Evolutionary conservation across 2,329 filamentous ascomycete species (phyloP), one percentile per base, ranked within the genome.

Genomic region (Colletotrichum trifolii): DNA sequence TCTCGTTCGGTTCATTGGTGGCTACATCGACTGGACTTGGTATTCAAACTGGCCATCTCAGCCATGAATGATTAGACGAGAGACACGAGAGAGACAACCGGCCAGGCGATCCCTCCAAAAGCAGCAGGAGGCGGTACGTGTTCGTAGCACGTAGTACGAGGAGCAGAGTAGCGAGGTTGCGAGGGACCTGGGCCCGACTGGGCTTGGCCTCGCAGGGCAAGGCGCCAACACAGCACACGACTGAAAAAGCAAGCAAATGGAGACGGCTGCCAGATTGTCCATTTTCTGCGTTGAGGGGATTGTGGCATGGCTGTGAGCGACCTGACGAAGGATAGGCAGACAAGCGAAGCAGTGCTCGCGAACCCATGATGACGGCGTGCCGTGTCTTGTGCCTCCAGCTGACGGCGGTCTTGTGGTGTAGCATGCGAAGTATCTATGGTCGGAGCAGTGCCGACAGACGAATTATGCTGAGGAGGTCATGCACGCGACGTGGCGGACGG

Each of bases 41-140:
- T 11, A 35, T 11, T 49, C 48, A 39, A 25, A 25, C 15, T 17
- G 33, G 46, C 55, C 9, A 35, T 40, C 33, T 45, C 52, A 54
- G 52, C 55, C 46, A 58, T 45, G 39, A 58, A 50, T 43, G 25
- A 25, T 25, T 25, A 58, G 55, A 46, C 55, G 55, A 58, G 46
- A 58, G 46, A 50, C 55, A 58, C 15, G 46, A 58, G 38, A 58
- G 38, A 50, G 38, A 50, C 46, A 58, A 33, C 54, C 54, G 48
- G 35, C 36, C 39, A 45, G 36, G 33, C 36, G 54, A 50, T 35
- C 17, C 46, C 35, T 15, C 15, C 54, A 39, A 56, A 56, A 25
- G 25, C 25, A 25, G 4, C 25, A 25, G 55, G 55, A 58, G 55
- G 55, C 46, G 55, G 55, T 39, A 50, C 25, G 25, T 25, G 25